phyloP scores from a whole-genome alignment of 179 eudicot genomes.

The Corrigiola litoralis region DNA sequence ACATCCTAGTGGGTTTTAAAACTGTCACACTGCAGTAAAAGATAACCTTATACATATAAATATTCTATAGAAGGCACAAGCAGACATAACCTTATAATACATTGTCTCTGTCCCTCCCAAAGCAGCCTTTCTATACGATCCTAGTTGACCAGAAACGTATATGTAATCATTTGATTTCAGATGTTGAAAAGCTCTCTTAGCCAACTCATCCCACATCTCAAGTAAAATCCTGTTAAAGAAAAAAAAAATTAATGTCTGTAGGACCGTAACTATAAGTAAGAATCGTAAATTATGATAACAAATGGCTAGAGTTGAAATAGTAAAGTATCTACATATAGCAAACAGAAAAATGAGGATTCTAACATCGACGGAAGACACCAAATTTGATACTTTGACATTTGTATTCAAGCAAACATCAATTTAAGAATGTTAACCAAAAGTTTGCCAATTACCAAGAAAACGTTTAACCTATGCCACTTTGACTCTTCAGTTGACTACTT shows the following conservation, averaged over 20 bases:
- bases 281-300: background rate
- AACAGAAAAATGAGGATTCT: too few species aligned
- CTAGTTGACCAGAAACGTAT: conserved; percentile 62
- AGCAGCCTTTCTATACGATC: conserved; percentile 32
- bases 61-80: background rate
- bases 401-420: too few species aligned
- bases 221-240: conserved; percentile 48
- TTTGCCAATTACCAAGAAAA: too few species aligned
- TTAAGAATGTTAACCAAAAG: too few species aligned
- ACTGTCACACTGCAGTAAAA: too few species aligned
- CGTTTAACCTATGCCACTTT: too few species aligned
- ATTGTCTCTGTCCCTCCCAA: conserved; percentile 30
- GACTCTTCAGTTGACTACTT: too few species aligned
- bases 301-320: background rate
- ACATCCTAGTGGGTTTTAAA: too few species aligned
- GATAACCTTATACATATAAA: background rate
- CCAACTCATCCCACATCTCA: conserved; percentile 59
- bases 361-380: too few species aligned
- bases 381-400: too few species aligned
- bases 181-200: conserved; percentile 55
- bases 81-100: conserved; percentile 40
- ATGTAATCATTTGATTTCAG: conserved; percentile 55
- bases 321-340: too few species aligned
- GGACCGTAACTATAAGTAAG: background rate
- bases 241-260: conserved; percentile 4